Evolutionary conservation across 2,329 filamentous ascomycete genomes (phyloP), one percentile per base, ranked within the genome.

Genomic region (Aspergillus amoenus): DNA sequence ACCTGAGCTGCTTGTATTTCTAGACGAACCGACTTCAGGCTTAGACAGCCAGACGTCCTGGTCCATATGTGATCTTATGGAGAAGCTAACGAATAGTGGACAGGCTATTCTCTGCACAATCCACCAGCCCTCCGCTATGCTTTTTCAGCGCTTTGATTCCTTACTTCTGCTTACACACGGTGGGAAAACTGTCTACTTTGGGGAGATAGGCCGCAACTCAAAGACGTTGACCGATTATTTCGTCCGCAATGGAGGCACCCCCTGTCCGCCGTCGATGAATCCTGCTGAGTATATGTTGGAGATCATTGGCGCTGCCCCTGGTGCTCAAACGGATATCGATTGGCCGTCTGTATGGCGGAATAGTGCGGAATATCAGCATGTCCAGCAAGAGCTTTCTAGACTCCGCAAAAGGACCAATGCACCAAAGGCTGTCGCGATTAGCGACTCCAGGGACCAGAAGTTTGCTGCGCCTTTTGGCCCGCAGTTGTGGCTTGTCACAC

Each of bases 71-170:
- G 85, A 88, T 65, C 83, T 96, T 21, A 82, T 97, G 40, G 88
- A 93, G 73, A 95, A 93, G 76, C 80, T 97, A 34, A 90, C 91
- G 64, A 89, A 93, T 72, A 87, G 85, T 57, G 93, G 93, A 11
- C 91, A 94, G 72, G 91, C 93, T 24, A 88, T 97, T 68, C 84
- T 97, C 13, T 95, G 91, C 75, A 96, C 93, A 0, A 96, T 97
- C 59, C 93, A 97, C 72, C 93, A 97, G 72, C 93, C 93, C 13
- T 93, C 89, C 12, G 91, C 91, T 40, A 90, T 95, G 79, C 81
- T 96, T 45, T 96, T 96, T 79, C 89, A 96, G 72, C 86, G 90
- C 58, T 96, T 88, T 48, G 85, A 88, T 61, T 77, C 79, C 1
- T 71, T 88, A 1, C 73, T 88, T 0, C 85, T 89, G 67, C 76